These are phyloP conservation scores for Sporothrix mexicana DNA, from an alignment of 2,329 filamentous ascomycete species.

Conservation along the genomic window DNA sequence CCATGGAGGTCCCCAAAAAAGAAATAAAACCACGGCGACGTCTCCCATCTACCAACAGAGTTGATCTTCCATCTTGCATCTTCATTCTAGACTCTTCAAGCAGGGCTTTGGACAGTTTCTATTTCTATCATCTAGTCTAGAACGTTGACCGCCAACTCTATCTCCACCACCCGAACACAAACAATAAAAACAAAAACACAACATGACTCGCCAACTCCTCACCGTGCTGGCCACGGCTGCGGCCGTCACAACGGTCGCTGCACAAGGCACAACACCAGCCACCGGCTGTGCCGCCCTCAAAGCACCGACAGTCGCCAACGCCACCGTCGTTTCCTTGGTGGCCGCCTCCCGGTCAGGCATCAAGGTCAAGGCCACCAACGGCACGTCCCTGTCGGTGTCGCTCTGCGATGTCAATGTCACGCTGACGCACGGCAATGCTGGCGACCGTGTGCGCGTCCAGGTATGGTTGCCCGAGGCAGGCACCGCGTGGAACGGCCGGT, in stretches of 20 bases:
- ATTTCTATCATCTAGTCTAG: neutral
- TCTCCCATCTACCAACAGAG: neutral
- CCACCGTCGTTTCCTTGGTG: neutral
- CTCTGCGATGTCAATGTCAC: conserved; percentile 12
- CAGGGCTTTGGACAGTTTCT: neutral
- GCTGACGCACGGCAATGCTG: neutral
- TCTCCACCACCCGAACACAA: neutral
- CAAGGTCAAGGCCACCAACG: neutral
- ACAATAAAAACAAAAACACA: neutral
- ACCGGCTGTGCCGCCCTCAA: neutral
- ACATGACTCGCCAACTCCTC: neutral
- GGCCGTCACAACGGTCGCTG: neutral
- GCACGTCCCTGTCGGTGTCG: neutral
- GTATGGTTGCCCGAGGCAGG: neutral
- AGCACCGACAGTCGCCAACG: neutral
- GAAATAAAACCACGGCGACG: neutral
- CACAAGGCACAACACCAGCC: neutral
- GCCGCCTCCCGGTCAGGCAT: neutral
- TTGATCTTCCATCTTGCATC: neutral
- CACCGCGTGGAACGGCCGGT: neutral
- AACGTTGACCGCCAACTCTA: neutral
- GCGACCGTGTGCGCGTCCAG: neutral
- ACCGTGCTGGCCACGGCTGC: neutral
- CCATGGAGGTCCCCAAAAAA: neutral
- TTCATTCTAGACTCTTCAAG: neutral